phyloP scores from a whole-genome alignment of 768 basidiomycete species.

The Lactarius akahatsu region DNA sequence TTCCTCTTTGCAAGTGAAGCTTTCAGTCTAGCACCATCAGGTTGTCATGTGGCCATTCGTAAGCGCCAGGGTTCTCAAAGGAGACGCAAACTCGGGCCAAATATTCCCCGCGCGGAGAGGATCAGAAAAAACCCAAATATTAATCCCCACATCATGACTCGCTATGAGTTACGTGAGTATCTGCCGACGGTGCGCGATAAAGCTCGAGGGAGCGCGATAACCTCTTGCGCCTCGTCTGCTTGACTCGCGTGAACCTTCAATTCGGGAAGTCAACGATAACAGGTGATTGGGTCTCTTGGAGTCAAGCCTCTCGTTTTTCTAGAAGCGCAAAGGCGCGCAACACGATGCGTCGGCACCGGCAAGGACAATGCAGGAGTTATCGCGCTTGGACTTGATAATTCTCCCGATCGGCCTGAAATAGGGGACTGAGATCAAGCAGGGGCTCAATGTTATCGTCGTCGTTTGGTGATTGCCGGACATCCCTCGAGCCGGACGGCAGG shows the following conservation, averaged over 20 bases:
- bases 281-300: not conserved
- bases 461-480: not conserved
- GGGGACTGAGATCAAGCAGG: not conserved
- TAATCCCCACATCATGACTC: not conserved
- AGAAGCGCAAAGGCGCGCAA: not conserved
- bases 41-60: not conserved
- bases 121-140: not conserved
- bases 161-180: not conserved
- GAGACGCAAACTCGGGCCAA: not conserved
- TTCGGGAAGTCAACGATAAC: not conserved
- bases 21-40: not conserved
- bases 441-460: not conserved
- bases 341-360: not conserved
- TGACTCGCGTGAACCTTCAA: not conserved
- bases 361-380: not conserved
- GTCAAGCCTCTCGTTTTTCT: not conserved
- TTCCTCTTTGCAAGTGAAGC: conserved; percentile 4
- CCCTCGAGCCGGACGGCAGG: not conserved
- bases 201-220: not conserved
- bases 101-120: not conserved
- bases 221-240: not conserved
- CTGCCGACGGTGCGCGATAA: not conserved
- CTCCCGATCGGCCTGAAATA: conserved; percentile 4
- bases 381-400: not conserved
- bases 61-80: not conserved